phyloP scores from a whole-genome alignment of 345 rosid species.

The Excoecaria agallocha region DNA sequence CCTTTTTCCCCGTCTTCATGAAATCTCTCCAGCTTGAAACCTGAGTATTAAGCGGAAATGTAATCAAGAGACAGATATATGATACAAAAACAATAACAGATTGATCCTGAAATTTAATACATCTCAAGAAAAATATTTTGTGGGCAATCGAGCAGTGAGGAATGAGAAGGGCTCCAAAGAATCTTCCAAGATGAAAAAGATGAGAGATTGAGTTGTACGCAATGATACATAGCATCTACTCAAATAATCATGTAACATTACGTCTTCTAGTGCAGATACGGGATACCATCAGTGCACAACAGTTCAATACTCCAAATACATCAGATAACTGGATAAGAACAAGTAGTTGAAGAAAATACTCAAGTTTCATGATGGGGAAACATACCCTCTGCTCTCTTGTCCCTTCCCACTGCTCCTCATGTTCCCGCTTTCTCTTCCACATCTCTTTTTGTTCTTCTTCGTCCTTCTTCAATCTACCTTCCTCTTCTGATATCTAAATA shows the following conservation, averaged over 20 bases:
- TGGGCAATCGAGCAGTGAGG: background rate
- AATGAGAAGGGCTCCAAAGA: background rate
- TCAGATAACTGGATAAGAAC: background rate
- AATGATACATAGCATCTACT: no score
- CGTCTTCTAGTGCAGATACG: background rate
- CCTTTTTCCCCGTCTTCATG: conserved; percentile 90
- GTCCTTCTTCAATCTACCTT: conserved; percentile 95
- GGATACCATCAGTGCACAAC: background rate
- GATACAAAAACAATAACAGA: no score
- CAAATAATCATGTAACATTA: background rate
- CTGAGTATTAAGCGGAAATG: conserved; percentile 29
- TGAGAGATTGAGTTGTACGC: background rate
- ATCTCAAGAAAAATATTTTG: background rate
- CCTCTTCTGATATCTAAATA: conserved; percentile 92
- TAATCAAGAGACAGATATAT: background rate
- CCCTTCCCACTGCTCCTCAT: conserved; percentile 99
- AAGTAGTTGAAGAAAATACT: background rate
- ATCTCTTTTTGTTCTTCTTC: conserved; percentile 94
- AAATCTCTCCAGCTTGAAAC: conserved; percentile 97
- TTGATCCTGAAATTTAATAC: no score
- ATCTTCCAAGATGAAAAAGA: background rate
- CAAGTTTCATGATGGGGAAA: background rate
- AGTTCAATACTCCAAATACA: background rate
- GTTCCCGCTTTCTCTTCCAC: conserved; percentile 98
- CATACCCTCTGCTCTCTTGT: conserved; percentile 89